phyloP scores from a whole-genome alignment of 2,329 filamentous ascomycete genomes.

The Alternaria viburni region DNA sequence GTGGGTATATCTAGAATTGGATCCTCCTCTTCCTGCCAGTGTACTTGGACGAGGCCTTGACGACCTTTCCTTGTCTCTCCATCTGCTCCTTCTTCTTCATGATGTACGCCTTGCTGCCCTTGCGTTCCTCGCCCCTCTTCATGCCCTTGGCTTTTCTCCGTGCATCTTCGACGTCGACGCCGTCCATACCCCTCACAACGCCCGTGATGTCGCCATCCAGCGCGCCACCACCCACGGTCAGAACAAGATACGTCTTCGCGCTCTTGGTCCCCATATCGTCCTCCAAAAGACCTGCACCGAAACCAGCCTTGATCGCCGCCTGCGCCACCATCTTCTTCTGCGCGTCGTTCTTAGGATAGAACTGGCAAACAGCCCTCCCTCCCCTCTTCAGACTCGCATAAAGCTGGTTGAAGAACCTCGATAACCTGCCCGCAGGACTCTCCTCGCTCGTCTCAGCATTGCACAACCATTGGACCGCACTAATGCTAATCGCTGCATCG shows the following conservation, averaged over 20 bases:
- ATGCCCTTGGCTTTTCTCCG: conserved; percentile 58
- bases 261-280: conserved; percentile 98
- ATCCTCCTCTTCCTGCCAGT: conserved; percentile 86
- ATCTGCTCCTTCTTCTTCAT: conserved; percentile 89
- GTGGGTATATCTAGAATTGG: conserved; percentile 66
- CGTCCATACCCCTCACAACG: conserved; percentile 87
- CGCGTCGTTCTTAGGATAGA: conserved; percentile 94
- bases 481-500: conserved; percentile 93
- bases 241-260: conserved; percentile 91
- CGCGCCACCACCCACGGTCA: conserved; percentile 81
- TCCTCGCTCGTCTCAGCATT: conserved; percentile 92
- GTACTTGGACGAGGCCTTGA: conserved; percentile 91
- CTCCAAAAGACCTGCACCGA: conserved; percentile 91
- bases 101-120: conserved; percentile 86
- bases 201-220: conserved; percentile 79
- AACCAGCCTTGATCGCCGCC: conserved; percentile 91
- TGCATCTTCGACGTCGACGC: conserved; percentile 73
- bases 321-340: conserved; percentile 91
- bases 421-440: conserved; percentile 75
- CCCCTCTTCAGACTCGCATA: conserved; percentile 85
- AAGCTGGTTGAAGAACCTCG: conserved; percentile 89
- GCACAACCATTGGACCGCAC: conserved; percentile 97
- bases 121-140: conserved; percentile 67
- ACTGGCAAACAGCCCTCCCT: conserved; percentile 91
- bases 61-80: conserved; percentile 91